A percentile compares a stretch with the other conserved stretches of the same genome.
These are phyloP conservation scores for Isatis tinctoria DNA, from an alignment of 345 rosid genomes.

Conservation along the genomic window DNA sequence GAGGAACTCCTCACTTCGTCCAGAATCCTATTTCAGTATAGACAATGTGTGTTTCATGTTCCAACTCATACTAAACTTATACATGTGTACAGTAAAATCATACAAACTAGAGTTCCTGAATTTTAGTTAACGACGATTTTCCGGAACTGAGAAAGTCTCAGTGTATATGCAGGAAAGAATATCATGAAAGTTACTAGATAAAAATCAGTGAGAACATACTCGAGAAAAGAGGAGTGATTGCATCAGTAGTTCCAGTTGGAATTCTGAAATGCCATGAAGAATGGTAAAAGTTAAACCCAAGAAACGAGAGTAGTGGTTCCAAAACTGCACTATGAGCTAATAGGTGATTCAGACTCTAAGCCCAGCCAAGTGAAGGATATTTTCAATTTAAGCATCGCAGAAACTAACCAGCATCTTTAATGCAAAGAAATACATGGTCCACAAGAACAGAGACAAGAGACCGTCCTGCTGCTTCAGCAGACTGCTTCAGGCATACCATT, in stretches of 20 bases:
- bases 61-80: neutral
- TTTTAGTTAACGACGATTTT: neutral
- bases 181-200: conserved; percentile 14
- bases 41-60: neutral
- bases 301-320: conserved; percentile 9
- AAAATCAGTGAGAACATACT: conserved; percentile 43
- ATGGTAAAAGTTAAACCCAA: conserved; percentile 6
- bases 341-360: conserved; percentile 5
- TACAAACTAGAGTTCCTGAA: neutral
- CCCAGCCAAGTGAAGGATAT: neutral
- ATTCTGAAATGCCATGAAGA: conserved; percentile 56
- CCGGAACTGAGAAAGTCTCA: conserved; percentile 8
- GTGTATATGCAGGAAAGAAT: conserved; percentile 12
- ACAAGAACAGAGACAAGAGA: conserved; percentile 85
- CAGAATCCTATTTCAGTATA: neutral
- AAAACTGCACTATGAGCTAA: neutral
- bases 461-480: conserved; percentile 88
- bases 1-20: neutral
- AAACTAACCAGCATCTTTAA: conserved; percentile 89
- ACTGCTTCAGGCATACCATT: conserved; percentile 45
- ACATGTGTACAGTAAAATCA: neutral
- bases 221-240: conserved; percentile 94
- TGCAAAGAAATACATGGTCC: conserved; percentile 95
- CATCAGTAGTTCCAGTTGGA: conserved; percentile 92
- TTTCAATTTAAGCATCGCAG: neutral